These are phyloP conservation scores for Gymnopus androsaceus DNA, from an alignment of 1,284 basidiomycete genomes.

Conservation along the genomic window DNA sequence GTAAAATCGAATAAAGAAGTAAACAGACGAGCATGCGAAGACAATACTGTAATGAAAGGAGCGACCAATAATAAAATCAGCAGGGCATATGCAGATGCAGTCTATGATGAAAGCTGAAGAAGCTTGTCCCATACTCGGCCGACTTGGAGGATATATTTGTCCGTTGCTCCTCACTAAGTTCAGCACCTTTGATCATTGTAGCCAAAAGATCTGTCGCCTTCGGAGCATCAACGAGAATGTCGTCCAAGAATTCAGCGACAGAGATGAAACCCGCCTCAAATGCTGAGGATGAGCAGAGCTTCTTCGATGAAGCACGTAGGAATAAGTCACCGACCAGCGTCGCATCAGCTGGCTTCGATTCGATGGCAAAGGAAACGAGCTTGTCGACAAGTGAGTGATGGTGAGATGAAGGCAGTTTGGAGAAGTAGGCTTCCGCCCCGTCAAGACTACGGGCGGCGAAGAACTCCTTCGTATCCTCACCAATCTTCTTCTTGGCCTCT, in stretches of 20 bases:
- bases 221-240: conserved; percentile 87
- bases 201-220: conserved; percentile 81
- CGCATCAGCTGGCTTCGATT: conserved; percentile 85
- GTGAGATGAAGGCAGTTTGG: conserved; percentile 64
- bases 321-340: conserved; percentile 76
- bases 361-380: conserved; percentile 70
- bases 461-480: conserved; percentile 78
- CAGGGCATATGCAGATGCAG: no score
- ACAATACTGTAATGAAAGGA: no score
- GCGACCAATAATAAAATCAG: no score
- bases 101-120: conserved; percentile 58
- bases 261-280: conserved; percentile 72
- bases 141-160: conserved; percentile 61
- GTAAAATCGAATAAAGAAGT: conserved; percentile 2
- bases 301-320: conserved; percentile 54
- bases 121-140: conserved; percentile 56
- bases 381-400: conserved; percentile 73
- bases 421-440: conserved; percentile 87
- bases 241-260: conserved; percentile 78
- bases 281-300: conserved; percentile 51
- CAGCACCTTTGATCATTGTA: conserved; percentile 68
- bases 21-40: no score
- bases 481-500: conserved; percentile 77
- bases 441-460: conserved; percentile 77
- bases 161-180: conserved; percentile 61